Evolutionary conservation across 768 basidiomycete species (phyloP).

Genomic region (Pleurotus ostreatus): DNA sequence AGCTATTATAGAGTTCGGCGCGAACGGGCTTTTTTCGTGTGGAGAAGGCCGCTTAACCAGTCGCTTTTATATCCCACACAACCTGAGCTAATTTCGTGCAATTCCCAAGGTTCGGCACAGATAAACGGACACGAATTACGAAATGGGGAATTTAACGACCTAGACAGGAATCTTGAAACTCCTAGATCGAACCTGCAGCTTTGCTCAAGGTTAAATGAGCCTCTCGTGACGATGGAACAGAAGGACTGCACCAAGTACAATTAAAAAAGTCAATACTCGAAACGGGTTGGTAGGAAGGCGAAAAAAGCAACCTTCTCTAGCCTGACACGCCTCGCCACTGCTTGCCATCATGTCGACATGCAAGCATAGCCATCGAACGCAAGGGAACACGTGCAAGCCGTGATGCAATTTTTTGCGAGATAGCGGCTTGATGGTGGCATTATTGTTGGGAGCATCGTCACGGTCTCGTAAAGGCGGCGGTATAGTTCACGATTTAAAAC

Average conservation of each 20-base stretch:
- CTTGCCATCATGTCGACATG: too few species aligned
- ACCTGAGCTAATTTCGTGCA: neutral
- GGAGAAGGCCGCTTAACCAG: neutral
- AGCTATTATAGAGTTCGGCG: too few species aligned
- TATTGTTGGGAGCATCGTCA: too few species aligned
- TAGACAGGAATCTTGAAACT: slow-evolving; percentile 4
- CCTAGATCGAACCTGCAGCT: neutral
- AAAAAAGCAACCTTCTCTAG: too few species aligned
- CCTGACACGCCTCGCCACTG: too few species aligned
- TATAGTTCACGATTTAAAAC: too few species aligned
- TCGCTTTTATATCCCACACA: neutral
- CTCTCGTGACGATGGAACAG: neutral
- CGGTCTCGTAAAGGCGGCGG: too few species aligned
- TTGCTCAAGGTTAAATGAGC: neutral
- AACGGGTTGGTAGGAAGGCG: too few species aligned
- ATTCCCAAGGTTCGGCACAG: slow-evolving; percentile 1
- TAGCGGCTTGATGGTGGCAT: too few species aligned
- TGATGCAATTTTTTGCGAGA: neutral
- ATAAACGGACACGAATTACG: slow-evolving; percentile 2
- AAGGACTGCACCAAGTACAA: neutral
- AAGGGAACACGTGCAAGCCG: neutral
- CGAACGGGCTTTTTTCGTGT: too few species aligned
- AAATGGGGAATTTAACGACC: slow-evolving; percentile 2
- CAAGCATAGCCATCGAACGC: too few species aligned
- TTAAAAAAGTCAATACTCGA: neutral